Conservation (phyloP, 2,329 filamentous ascomycete genomes). For the Fusarium sublunatum region DNA sequence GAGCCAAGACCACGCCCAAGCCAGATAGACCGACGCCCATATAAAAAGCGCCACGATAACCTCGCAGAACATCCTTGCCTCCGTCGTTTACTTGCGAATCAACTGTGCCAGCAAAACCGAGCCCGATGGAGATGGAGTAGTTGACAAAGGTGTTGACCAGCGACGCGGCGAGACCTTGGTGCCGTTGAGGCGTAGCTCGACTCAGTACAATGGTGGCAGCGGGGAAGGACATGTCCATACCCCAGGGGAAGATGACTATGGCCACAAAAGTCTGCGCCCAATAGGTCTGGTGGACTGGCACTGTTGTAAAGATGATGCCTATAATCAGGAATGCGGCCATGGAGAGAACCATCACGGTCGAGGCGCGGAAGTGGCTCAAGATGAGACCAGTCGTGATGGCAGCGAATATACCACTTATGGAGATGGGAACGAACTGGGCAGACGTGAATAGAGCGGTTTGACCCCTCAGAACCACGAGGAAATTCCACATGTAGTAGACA, state of each 20-base stretch:
- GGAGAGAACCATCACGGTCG: slow-evolving; percentile 54
- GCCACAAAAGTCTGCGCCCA: slow-evolving; percentile 70
- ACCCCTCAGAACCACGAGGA: no score
- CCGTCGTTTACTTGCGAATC: slow-evolving; percentile 53
- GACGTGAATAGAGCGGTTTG: no score
- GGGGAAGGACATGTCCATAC: slow-evolving; percentile 73
- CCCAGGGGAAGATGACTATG: slow-evolving; percentile 58
- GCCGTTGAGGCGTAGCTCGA: slow-evolving; percentile 53
- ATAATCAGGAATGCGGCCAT: slow-evolving; percentile 50
- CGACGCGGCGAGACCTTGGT: slow-evolving; percentile 57
- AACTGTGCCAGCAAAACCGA: slow-evolving; percentile 72
- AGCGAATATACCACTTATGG: slow-evolving; percentile 55
- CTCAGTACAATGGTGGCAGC: slow-evolving; percentile 68
- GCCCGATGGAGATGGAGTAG: slow-evolving; percentile 70
- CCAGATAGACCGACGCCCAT: slow-evolving; percentile 54
- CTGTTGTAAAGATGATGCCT: slow-evolving; percentile 55
- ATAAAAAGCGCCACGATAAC: slow-evolving; percentile 55
- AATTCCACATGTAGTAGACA: no score
- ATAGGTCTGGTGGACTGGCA: slow-evolving; percentile 65
- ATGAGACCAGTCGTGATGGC: slow-evolving; percentile 54
- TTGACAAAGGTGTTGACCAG: slow-evolving; percentile 71
- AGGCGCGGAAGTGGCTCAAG: slow-evolving; percentile 42
- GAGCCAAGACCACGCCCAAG: slow-evolving; percentile 50
- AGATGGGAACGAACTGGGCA: no score
- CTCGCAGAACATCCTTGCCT: slow-evolving; percentile 46